These are phyloP conservation scores for Penicillium manginii DNA, from an alignment of 495 filamentous ascomycete genomes.

Conservation along the genomic window DNA sequence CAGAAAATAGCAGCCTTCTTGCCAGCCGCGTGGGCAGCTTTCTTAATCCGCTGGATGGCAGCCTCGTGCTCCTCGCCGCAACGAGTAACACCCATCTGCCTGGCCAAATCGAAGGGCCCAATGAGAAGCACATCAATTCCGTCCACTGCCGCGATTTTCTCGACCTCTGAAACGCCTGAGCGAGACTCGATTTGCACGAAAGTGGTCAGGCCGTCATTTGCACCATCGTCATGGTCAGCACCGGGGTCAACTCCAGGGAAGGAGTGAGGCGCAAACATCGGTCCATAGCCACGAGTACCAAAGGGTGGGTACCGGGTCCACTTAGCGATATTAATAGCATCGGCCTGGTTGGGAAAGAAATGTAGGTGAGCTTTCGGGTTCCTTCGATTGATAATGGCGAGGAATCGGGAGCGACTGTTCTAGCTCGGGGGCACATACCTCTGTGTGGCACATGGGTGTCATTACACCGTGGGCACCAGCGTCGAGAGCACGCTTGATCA, in stretches of 20 bases:
- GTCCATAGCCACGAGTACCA: conserved; percentile 68
- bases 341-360: conserved; percentile 35
- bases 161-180: conserved; percentile 50
- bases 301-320: conserved; percentile 69
- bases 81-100: conserved; percentile 41
- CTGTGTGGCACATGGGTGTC: conserved; percentile 45
- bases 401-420: neutral
- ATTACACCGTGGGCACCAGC: conserved; percentile 68
- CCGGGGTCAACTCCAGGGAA: conserved; percentile 45
- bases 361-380: neutral
- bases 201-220: conserved; percentile 40
- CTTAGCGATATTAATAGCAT: conserved; percentile 61
- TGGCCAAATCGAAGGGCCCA: conserved; percentile 61
- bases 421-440: conserved; percentile 18
- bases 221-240: conserved; percentile 38
- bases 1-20: conserved; percentile 83
- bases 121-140: conserved; percentile 51
- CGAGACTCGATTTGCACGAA: conserved; percentile 54
- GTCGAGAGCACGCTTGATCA: conserved; percentile 77
- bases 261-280: conserved; percentile 55
- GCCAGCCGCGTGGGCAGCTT: conserved; percentile 65
- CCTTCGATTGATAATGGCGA: neutral
- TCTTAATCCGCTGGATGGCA: conserved; percentile 66
- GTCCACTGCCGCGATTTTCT: conserved; percentile 51
- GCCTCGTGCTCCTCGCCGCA: conserved; percentile 52